These are phyloP conservation scores for Cladosporium sp. DNA, from an alignment of 2,329 filamentous ascomycete species.

Conservation along the genomic window DNA sequence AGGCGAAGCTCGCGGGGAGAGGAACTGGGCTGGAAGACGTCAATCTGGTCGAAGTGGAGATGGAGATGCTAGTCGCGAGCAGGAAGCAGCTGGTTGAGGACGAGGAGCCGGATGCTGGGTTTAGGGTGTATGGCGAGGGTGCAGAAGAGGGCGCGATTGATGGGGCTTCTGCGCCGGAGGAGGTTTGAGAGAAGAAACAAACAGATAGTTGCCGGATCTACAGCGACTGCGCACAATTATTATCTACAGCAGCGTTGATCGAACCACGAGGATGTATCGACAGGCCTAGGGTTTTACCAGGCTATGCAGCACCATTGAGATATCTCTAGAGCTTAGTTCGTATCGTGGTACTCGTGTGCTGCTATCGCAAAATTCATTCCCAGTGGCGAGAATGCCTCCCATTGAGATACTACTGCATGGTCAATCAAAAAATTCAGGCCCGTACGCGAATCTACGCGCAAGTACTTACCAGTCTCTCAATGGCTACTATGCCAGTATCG, in stretches of 20 bases:
- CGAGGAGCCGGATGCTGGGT: not conserved
- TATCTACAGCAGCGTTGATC: not conserved
- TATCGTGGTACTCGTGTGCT: no score
- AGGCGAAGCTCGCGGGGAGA: not conserved
- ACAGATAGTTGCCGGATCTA: not conserved
- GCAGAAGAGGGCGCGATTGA: not conserved
- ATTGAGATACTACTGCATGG: no score
- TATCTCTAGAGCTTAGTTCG: no score
- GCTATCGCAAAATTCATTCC: no score
- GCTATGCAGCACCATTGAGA: no score
- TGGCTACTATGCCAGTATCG: not conserved
- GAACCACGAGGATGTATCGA: no score
- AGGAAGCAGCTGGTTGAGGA: constrained; percentile 2
- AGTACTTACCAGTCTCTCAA: not conserved
- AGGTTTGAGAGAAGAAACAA: not conserved
- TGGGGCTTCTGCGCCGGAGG: not conserved
- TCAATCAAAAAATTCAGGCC: no score
- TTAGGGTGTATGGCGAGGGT: not conserved
- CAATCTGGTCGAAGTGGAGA: constrained; percentile 14
- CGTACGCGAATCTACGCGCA: no score
- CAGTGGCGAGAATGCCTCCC: no score
- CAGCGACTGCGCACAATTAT: not conserved
- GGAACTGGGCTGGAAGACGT: not conserved
- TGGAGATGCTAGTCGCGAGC: not conserved
- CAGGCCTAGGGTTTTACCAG: no score